Evolutionary conservation across 176 grass and related monocot genomes (phyloP).

Genomic region (Oryza meridionalis): DNA sequence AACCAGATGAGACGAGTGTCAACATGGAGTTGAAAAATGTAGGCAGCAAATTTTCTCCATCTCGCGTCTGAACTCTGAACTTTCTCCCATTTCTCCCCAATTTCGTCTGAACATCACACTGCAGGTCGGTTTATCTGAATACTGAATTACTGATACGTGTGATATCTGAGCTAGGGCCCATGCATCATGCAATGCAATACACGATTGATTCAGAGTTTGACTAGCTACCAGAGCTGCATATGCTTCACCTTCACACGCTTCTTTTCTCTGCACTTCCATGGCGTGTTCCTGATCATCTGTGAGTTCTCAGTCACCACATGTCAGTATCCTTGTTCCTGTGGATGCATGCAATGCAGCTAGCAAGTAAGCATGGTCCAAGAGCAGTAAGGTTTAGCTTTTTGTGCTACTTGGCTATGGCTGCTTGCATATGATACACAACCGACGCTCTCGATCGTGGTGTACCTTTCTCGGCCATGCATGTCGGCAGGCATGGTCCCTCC

Average conservation of each 20-base stretch:
- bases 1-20: neutral
- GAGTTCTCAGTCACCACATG: neutral
- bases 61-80: neutral
- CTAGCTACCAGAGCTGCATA: neutral
- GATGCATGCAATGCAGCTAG: neutral
- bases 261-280: slow-evolving; percentile 24
- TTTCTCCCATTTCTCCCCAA: neutral
- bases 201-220: neutral
- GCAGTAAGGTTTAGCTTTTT: neutral
- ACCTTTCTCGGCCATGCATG: slow-evolving; percentile 4
- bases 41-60: neutral
- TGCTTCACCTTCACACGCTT: neutral
- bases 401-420: neutral
- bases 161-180: neutral
- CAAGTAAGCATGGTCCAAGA: neutral
- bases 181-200: neutral
- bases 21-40: slow-evolving; percentile 44
- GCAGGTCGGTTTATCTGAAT: neutral
- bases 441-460: neutral
- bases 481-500: slow-evolving; percentile 1
- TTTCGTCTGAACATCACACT: neutral
- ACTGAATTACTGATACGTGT: neutral
- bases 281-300: neutral
- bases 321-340: slow-evolving; percentile 13
- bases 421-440: neutral